These are phyloP conservation scores for Murraya koenigii DNA, from an alignment of 345 rosid species.

Conservation along the genomic window DNA sequence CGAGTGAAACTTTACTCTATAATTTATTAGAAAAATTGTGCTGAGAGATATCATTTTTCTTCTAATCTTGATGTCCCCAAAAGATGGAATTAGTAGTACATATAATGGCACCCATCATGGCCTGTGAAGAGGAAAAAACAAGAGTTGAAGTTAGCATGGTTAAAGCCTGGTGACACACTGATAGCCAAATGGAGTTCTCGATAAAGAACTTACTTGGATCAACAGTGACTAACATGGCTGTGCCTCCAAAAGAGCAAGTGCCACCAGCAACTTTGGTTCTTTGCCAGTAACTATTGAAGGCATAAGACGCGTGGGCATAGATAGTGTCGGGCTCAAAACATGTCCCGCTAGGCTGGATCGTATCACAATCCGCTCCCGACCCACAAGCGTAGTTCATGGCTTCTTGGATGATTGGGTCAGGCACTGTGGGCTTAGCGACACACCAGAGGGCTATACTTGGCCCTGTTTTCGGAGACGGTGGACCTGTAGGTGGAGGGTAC, in stretches of 20 bases:
- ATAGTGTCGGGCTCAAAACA: slow-evolving; percentile 77
- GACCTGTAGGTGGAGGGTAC: slow-evolving; percentile 74
- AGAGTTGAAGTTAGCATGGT: no score
- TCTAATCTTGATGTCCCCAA: background rate
- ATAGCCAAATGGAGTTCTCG: no score
- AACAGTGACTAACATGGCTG: slow-evolving; percentile 81
- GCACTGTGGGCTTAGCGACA: slow-evolving; percentile 90
- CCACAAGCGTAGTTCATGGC: slow-evolving; percentile 96
- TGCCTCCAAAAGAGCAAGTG: slow-evolving; percentile 89
- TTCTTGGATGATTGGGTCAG: slow-evolving; percentile 89
- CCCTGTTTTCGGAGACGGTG: slow-evolving; percentile 45
- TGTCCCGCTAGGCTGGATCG: slow-evolving; percentile 59
- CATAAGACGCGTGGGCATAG: slow-evolving; percentile 84
- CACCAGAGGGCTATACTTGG: slow-evolving; percentile 72
- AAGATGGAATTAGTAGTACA: slow-evolving; percentile 14
- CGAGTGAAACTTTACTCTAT: background rate
- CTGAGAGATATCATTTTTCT: background rate
- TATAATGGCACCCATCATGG: slow-evolving; percentile 58
- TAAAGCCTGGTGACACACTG: no score
- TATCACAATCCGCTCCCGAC: slow-evolving; percentile 81
- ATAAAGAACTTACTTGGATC: slow-evolving; percentile 65
- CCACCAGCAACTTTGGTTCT: slow-evolving; percentile 72
- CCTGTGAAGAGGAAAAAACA: slow-evolving; percentile 28
- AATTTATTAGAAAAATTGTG: slow-evolving; percentile 6
- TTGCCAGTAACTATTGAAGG: slow-evolving; percentile 95